These are phyloP conservation scores for Exophiala xenobiotica DNA, from an alignment of 2,329 filamentous ascomycete species.

Conservation along the genomic window DNA sequence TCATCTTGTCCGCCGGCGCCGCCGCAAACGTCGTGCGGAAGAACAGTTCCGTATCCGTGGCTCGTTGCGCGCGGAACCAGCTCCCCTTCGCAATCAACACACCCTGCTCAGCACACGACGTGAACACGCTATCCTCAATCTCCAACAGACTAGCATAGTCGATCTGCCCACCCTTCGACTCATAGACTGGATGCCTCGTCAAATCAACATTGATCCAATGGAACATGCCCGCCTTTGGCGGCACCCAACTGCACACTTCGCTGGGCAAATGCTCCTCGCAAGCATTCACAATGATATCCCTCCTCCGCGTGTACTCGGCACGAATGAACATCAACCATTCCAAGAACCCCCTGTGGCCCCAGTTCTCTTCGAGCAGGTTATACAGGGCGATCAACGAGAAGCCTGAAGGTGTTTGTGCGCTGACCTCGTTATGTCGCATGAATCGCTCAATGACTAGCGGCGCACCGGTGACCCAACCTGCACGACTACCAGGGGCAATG, in stretches of 20 bases:
- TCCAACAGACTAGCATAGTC: conserved; percentile 40
- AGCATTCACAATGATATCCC: conserved; percentile 73
- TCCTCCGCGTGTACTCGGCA: conserved; percentile 73
- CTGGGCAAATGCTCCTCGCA: conserved; percentile 75
- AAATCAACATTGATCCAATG: conserved; percentile 51
- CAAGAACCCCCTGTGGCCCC: conserved; percentile 89
- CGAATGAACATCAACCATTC: conserved; percentile 83
- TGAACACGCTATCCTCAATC: conserved; percentile 85
- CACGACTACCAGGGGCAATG: conserved; percentile 73
- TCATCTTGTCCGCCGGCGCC: conserved; percentile 69
- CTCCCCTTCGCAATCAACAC: conserved; percentile 81
- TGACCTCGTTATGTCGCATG: conserved; percentile 76
- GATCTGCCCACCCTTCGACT: conserved; percentile 13
- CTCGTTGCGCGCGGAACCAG: conserved; percentile 82
- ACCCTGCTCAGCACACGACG: conserved; percentile 69
- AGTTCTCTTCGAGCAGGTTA: conserved; percentile 88
- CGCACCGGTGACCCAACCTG: conserved; percentile 87
- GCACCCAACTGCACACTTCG: conserved; percentile 74
- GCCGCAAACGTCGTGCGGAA: conserved; percentile 90
- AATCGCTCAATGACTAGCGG: conserved; percentile 82
- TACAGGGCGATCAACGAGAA: conserved; percentile 80
- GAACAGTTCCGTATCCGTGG: conserved; percentile 64
- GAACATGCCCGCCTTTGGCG: conserved; percentile 92
- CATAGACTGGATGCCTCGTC: conserved; percentile 42
- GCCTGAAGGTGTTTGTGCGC: conserved; percentile 81